Evolutionary conservation across 352 stramenopile species (phyloP).

Genomic region (Blastocystis hominis): DNA sequence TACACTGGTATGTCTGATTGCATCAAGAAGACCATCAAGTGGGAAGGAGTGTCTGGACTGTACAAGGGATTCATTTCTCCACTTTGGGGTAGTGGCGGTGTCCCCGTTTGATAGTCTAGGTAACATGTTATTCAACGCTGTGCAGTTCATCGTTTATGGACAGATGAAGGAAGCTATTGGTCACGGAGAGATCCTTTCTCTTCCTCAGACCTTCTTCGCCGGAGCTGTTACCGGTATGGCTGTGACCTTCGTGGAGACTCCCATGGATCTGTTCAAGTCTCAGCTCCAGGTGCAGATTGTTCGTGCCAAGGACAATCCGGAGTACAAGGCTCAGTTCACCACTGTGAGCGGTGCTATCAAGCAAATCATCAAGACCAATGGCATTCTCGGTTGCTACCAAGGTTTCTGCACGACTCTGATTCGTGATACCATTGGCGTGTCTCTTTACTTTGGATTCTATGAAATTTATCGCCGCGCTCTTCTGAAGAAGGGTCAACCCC

Average conservation of each 20-base stretch:
- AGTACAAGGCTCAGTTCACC: slow-evolving; percentile 56
- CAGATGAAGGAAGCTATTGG: slow-evolving; percentile 50
- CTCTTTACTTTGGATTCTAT: slow-evolving; percentile 55
- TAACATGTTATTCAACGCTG: slow-evolving; percentile 56
- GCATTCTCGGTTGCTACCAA: slow-evolving; percentile 45
- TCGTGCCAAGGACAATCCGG: slow-evolving; percentile 50
- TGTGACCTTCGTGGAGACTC: slow-evolving; percentile 51
- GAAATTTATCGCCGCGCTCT: slow-evolving; percentile 25
- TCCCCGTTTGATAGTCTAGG: background rate
- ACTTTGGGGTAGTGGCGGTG: background rate
- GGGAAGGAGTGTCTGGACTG: slow-evolving; percentile 33
- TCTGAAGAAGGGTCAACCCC: slow-evolving; percentile 37
- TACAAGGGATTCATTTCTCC: slow-evolving; percentile 57
- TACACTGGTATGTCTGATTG: slow-evolving; percentile 56
- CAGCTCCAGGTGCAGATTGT: slow-evolving; percentile 55
- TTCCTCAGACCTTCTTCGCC: slow-evolving; percentile 35
- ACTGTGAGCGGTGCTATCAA: slow-evolving; percentile 4
- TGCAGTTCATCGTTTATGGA: slow-evolving; percentile 47
- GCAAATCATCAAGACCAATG: slow-evolving; percentile 49
- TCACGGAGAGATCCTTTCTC: slow-evolving; percentile 33
- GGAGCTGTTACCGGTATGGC: slow-evolving; percentile 51
- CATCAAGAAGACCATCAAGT: slow-evolving; percentile 56
- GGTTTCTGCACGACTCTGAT: slow-evolving; percentile 52
- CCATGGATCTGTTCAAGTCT: slow-evolving; percentile 58
- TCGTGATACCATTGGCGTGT: slow-evolving; percentile 52